phyloP scores from a whole-genome alignment of 1,284 basidiomycete species.

The Rugosomyces carneus region DNA sequence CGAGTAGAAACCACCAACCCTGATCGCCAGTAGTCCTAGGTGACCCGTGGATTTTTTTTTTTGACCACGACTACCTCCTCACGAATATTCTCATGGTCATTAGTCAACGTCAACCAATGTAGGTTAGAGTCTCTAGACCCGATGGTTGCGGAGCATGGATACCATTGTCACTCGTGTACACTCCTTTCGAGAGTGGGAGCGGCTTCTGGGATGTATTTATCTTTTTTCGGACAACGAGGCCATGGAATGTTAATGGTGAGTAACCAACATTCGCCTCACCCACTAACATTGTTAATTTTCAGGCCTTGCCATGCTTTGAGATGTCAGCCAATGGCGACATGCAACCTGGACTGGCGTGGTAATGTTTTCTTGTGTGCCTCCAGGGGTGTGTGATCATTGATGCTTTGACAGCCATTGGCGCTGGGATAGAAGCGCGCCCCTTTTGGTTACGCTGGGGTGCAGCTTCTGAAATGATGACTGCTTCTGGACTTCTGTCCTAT shows the following conservation, averaged over 20 bases:
- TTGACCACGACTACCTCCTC: background rate
- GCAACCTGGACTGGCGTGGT: background rate
- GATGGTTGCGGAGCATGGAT: background rate
- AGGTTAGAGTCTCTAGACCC: background rate
- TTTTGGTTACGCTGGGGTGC: background rate
- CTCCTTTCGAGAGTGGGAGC: too few relatives aligned
- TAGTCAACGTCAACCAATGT: background rate
- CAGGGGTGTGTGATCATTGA: background rate
- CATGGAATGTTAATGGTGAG: too few relatives aligned
- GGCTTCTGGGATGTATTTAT: too few relatives aligned
- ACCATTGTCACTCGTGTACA: too few relatives aligned
- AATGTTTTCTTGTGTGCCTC: background rate
- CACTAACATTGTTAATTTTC: too few relatives aligned
- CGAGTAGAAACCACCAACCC: background rate
- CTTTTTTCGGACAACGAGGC: too few relatives aligned
- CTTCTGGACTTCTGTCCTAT: conserved; percentile 9
- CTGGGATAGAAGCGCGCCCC: background rate
- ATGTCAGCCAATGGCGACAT: background rate
- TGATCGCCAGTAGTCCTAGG: background rate
- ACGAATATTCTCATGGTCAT: background rate
- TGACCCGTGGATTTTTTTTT: background rate
- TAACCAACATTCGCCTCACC: too few relatives aligned
- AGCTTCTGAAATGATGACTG: background rate
- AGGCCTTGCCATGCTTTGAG: too few relatives aligned
- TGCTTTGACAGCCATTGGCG: background rate